These are phyloP conservation scores for Sporisorium graminicola DNA, from an alignment of 1,284 basidiomycete species.

Conservation along the genomic window DNA sequence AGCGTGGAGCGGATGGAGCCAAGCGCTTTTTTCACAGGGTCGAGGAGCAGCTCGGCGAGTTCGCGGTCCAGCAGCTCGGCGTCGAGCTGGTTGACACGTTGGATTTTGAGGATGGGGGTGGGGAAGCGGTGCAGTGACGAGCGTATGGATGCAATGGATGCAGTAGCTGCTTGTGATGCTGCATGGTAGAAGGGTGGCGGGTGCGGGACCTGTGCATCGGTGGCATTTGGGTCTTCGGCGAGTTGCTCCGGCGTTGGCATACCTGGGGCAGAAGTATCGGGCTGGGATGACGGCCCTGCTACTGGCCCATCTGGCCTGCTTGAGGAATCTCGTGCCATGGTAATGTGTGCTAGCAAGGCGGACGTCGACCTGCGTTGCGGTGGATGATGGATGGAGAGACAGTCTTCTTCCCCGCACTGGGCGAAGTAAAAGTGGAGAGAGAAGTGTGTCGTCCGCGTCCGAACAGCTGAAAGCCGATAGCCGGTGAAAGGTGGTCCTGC, in stretches of 20 bases:
- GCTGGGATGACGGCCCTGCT: constrained; percentile 26
- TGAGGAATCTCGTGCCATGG: constrained; percentile 20
- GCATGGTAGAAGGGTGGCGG: constrained; percentile 58
- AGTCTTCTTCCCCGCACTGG: constrained; percentile 14
- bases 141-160: constrained; percentile 54
- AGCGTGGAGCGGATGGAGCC: constrained; percentile 74
- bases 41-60: constrained; percentile 83
- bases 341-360: neutral
- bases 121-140: constrained; percentile 60
- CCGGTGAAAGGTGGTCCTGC: neutral
- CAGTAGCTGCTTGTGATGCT: constrained; percentile 50
- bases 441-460: constrained; percentile 24
- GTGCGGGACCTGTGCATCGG: constrained; percentile 37
- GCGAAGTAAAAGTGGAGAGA: constrained; percentile 8
- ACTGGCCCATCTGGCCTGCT: constrained; percentile 11
- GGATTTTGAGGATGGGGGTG: constrained; percentile 64
- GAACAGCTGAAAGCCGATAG: constrained; percentile 22
- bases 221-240: constrained; percentile 30
- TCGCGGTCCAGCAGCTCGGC: constrained; percentile 92
- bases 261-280: constrained; percentile 7
- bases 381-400: neutral
- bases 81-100: constrained; percentile 89
- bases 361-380: neutral
- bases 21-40: constrained; percentile 83
- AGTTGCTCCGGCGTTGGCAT: constrained; percentile 31